A percentile compares a stretch with the other conserved stretches of the same genome.
phyloP scores from a whole-genome alignment of 2,329 filamentous ascomycete species.

The Hyphodiscus sp. region DNA sequence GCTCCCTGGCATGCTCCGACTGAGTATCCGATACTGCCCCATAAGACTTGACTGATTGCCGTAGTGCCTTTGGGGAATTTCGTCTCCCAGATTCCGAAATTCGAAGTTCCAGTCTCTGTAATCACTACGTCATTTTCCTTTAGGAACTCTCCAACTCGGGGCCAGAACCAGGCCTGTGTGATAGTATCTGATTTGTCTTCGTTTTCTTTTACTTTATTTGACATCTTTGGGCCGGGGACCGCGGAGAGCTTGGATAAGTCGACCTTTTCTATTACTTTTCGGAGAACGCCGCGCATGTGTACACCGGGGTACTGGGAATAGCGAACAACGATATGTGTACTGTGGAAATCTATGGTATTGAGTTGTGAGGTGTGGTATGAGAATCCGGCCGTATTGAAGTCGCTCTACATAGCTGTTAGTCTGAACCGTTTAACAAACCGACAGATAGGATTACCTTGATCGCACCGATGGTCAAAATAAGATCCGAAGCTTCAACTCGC shows the following conservation, averaged over 20 bases:
- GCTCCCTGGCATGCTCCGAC: conserved; percentile 60
- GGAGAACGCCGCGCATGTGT: conserved; percentile 71
- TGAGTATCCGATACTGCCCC: conserved; percentile 61
- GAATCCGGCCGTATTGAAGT: conserved; percentile 81
- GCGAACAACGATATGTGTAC: conserved; percentile 63
- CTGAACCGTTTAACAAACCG: background rate
- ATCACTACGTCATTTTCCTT: conserved; percentile 68
- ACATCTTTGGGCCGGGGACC: conserved; percentile 45
- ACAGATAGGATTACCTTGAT: conserved; percentile 37
- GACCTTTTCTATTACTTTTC: conserved; percentile 57
- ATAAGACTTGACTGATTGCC: conserved; percentile 72
- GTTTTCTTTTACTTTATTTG: conserved; percentile 42
- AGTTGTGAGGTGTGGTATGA: conserved; percentile 72
- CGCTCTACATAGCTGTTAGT: conserved; percentile 44
- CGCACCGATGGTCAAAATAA: conserved; percentile 64
- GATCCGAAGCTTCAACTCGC: conserved; percentile 61
- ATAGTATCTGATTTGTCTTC: conserved; percentile 41
- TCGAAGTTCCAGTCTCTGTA: conserved; percentile 82
- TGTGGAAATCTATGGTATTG: conserved; percentile 76
- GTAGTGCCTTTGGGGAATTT: conserved; percentile 72
- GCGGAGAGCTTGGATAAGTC: conserved; percentile 52
- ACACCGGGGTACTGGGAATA: conserved; percentile 75
- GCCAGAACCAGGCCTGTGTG: conserved; percentile 73
- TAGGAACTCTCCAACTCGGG: conserved; percentile 66
- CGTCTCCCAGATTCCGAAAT: conserved; percentile 84